These are phyloP conservation scores for Gymnopus androsaceus DNA, from an alignment of 1,284 basidiomycete genomes.

Conservation along the genomic window DNA sequence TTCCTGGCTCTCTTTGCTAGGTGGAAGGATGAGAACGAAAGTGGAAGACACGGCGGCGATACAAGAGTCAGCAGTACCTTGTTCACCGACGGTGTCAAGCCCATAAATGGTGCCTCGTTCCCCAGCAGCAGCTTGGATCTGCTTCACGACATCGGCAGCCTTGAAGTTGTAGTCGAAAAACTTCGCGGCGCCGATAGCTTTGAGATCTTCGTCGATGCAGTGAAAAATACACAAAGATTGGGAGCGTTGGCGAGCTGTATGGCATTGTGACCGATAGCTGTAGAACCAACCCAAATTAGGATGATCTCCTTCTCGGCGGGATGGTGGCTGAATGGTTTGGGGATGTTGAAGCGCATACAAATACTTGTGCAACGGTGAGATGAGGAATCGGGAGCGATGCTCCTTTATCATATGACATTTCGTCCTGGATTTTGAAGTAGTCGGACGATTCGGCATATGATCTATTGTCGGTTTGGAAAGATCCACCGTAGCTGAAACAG, in stretches of 20 bases:
- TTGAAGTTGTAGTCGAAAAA: constrained; percentile 40
- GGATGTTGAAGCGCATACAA: constrained; percentile 30
- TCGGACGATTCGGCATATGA: too few relatives aligned
- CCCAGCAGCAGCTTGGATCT: constrained; percentile 9
- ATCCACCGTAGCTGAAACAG: too few relatives aligned
- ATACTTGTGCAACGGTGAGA: constrained; percentile 21
- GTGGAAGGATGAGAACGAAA: background rate
- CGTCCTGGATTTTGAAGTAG: too few relatives aligned
- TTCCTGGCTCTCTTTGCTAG: background rate
- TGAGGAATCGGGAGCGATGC: constrained; percentile 28
- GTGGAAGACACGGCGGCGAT: background rate
- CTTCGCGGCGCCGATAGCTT: constrained; percentile 33
- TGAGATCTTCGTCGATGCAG: constrained; percentile 31
- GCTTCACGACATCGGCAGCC: constrained; percentile 1
- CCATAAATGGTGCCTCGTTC: constrained; percentile 2
- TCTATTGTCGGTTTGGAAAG: too few relatives aligned
- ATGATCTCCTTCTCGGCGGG: constrained; percentile 21
- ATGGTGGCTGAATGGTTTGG: constrained; percentile 21
- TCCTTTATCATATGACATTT: too few relatives aligned
- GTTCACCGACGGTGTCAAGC: background rate
- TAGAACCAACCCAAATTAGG: constrained; percentile 39
- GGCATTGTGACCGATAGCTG: constrained; percentile 38
- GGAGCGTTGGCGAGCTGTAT: constrained; percentile 42
- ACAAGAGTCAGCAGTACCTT: background rate
- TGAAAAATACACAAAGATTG: constrained; percentile 40